A percentile compares a stretch with the other conserved stretches of the same genome.
These are phyloP conservation scores for Hypoxylon sp. DNA, from an alignment of 2,329 filamentous ascomycete genomes.

Conservation along the genomic window DNA sequence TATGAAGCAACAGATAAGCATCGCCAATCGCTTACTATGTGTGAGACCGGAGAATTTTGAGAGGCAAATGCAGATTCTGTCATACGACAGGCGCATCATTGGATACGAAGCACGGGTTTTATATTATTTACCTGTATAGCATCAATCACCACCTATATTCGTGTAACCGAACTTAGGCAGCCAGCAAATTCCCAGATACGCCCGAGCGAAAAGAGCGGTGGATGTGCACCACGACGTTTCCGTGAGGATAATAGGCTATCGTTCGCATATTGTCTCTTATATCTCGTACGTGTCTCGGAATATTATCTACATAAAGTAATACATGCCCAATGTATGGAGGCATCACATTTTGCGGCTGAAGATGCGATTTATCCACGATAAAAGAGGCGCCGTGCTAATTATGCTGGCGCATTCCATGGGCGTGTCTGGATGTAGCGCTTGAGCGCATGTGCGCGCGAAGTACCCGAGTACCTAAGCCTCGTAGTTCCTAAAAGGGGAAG, in stretches of 20 bases:
- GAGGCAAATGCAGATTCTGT: slow-evolving; percentile 33
- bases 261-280: neutral
- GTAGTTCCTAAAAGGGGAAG: slow-evolving; percentile 47
- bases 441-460: neutral
- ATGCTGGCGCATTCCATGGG: slow-evolving; percentile 13
- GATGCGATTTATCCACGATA: slow-evolving; percentile 9
- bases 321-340: slow-evolving; percentile 1
- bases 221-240: neutral
- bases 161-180: slow-evolving; percentile 18
- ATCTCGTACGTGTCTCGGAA: slow-evolving; percentile 1
- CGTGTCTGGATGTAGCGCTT: neutral
- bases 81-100: slow-evolving; percentile 29
- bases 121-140: slow-evolving; percentile 30
- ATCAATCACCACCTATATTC: slow-evolving; percentile 15
- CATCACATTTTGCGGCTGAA: slow-evolving; percentile 18
- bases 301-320: slow-evolving; percentile 1
- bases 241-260: slow-evolving; percentile 1
- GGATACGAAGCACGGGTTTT: slow-evolving; percentile 40
- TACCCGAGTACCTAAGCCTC: slow-evolving; percentile 35
- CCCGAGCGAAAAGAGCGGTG: neutral
- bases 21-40: slow-evolving; percentile 38
- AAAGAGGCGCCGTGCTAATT: slow-evolving; percentile 2
- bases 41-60: slow-evolving; percentile 40
- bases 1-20: slow-evolving; percentile 32
- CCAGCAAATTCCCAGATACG: slow-evolving; percentile 4